A percentile compares a stretch with the other conserved stretches of the same genome.
phyloP scores from a whole-genome alignment of 2,329 filamentous ascomycete genomes.

The Botrytis byssoidea region DNA sequence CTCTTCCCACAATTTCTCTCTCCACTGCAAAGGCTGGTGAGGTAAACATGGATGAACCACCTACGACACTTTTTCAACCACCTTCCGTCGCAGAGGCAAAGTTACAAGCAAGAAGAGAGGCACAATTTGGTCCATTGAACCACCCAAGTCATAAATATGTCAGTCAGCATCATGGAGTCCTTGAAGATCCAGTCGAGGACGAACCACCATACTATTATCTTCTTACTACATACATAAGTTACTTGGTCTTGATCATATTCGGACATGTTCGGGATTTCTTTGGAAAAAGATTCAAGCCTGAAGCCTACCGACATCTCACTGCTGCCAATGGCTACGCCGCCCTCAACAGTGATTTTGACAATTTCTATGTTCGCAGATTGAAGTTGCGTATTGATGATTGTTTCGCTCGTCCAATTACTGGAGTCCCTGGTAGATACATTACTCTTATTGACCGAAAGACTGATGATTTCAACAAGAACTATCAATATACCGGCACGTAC shows the following conservation, averaged over 20 bases:
- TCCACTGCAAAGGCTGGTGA: conserved; percentile 81
- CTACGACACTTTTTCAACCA: conserved; percentile 82
- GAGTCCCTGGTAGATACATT: conserved; percentile 91
- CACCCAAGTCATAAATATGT: conserved; percentile 82
- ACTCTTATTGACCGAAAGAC: conserved; percentile 89
- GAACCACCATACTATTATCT: conserved; percentile 97
- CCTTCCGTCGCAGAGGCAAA: conserved; percentile 80
- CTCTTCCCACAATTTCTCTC: conserved; percentile 86
- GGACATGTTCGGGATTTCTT: conserved; percentile 97
- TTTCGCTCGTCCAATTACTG: conserved; percentile 88
- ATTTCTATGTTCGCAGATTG: conserved; percentile 90
- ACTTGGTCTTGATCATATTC: conserved; percentile 91
- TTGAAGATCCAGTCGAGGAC: conserved; percentile 84
- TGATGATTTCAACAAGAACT: conserved; percentile 86
- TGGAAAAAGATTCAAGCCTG: conserved; percentile 88
- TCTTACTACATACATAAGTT: conserved; percentile 97
- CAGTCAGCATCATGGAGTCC: conserved; percentile 77
- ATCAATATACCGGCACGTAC: conserved; percentile 82
- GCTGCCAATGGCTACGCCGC: conserved; percentile 87
- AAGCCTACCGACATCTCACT: conserved; percentile 77
- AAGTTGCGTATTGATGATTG: conserved; percentile 97
- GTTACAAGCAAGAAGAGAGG: conserved; percentile 72
- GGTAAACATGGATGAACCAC: conserved; percentile 67
- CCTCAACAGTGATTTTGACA: conserved; percentile 97
- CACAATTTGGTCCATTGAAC: conserved; percentile 85